Percentiles rank a stretch among this genome's conserved stretches.
phyloP scores from a whole-genome alignment of 192 early-diverging fungal genomes.

The Jimgerdemannia lactiflua region DNA sequence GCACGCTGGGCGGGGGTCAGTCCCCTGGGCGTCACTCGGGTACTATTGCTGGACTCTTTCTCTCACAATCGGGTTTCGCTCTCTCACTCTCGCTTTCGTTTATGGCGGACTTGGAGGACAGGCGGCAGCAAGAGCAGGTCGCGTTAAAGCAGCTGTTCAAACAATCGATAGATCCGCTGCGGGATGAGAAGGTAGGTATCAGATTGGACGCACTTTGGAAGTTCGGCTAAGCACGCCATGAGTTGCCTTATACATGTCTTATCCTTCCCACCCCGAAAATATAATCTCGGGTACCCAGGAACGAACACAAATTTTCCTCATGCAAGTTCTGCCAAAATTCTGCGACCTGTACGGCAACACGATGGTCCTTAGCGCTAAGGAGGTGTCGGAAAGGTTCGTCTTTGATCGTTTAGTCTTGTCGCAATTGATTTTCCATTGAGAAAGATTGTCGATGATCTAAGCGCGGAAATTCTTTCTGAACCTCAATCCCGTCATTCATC shows the following conservation, averaged over 20 bases:
- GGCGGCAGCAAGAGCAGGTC: conserved; percentile 17
- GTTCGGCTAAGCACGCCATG: neutral
- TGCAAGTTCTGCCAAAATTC: conserved; percentile 22
- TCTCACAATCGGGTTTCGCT: neutral
- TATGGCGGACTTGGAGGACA: neutral
- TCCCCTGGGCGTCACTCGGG: too few species aligned
- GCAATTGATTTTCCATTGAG: too few species aligned
- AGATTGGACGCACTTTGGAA: conserved; percentile 2
- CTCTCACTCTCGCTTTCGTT: conserved; percentile 1
- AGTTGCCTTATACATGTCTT: too few species aligned
- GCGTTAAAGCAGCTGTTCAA: conserved; percentile 17
- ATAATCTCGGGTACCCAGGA: conserved; percentile 15
- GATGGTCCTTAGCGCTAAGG: conserved; percentile 1
- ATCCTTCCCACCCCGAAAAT: too few species aligned
- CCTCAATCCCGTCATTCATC: neutral
- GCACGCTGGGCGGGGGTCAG: too few species aligned
- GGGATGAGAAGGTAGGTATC: conserved; percentile 2
- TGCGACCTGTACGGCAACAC: conserved; percentile 19
- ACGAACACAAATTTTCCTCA: conserved; percentile 15
- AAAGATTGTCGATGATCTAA: too few species aligned
- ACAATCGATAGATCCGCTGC: conserved; percentile 11
- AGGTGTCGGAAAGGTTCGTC: conserved; percentile 7
- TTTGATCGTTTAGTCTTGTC: too few species aligned
- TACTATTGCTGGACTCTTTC: too few species aligned
- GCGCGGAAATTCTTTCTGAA: too few species aligned